phyloP scores from a whole-genome alignment of 177 flowering plant genomes.

The Tripterygium wilfordii region DNA sequence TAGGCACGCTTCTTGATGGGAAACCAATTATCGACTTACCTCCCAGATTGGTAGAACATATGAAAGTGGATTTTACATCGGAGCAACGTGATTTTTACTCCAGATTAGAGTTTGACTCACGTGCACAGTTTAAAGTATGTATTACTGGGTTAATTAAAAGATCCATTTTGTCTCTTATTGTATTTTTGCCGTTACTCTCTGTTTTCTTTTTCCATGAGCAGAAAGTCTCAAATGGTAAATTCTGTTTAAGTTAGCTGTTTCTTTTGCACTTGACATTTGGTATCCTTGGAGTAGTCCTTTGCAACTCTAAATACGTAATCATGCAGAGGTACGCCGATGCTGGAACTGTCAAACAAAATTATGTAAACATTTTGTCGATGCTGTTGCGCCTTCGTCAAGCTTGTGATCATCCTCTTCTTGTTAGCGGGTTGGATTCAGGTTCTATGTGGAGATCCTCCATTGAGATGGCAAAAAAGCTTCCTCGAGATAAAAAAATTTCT shows the following conservation, averaged over 20 bases:
- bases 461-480: constrained; percentile 70
- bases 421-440: constrained; percentile 52
- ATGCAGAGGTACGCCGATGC: constrained; percentile 96
- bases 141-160: not conserved
- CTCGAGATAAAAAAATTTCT: constrained; percentile 41
- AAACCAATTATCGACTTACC: constrained; percentile 80
- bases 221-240: no score
- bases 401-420: constrained; percentile 95
- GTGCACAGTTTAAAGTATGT: constrained; percentile 67
- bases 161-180: no score
- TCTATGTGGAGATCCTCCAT: constrained; percentile 56
- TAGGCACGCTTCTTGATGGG: constrained; percentile 82
- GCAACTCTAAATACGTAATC: no score
- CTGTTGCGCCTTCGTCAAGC: constrained; percentile 98
- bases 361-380: constrained; percentile 93
- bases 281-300: no score
- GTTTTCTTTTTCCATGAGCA: no score
- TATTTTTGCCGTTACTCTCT: no score
- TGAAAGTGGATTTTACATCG: constrained; percentile 66
- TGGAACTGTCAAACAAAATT: constrained; percentile 95
- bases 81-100: constrained; percentile 80
- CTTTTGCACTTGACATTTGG: no score
- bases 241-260: no score
- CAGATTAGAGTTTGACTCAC: constrained; percentile 76
- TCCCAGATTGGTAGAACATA: constrained; percentile 61